Evolutionary conservation across 352 stramenopile genomes (phyloP), one percentile per base, ranked within the genome.

Genomic region (Pythium rhizo-oryzae): DNA sequence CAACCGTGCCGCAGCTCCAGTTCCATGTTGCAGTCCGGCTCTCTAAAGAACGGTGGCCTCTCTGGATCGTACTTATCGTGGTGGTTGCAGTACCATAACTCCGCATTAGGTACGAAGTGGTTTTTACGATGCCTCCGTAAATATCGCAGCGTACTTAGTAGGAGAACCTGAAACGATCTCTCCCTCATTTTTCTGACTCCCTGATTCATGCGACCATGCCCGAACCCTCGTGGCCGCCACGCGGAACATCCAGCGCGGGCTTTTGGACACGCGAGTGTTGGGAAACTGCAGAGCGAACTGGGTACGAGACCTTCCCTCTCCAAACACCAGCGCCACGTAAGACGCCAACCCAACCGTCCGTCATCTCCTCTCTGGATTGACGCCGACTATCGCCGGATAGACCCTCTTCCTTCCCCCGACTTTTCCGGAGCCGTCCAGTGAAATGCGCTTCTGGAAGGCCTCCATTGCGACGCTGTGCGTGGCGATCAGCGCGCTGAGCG

Each of bases 371-470:
- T n/a, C 41, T 16, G 18, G 41, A 7, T n/a, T 6, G 28, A 33
- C 28, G 28, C 2, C 28, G 28, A 21, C 49, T 2, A 54, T 35
- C 49, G 28, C 21, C n/a, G 11, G 11, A 54, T 35, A 37, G 49
- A 19, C 24, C 23, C 15, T 16, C 23, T 24, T 37, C 49, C 41
- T 47, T 15, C 23, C 23, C 9, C 7, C 43, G 11, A 57, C 12
- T 28, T 30, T 16, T 24, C 35, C 51, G 51, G 18, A 41, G 24
- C n/a, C 25, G 19, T 59, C 33, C 30, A 47, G 18, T 3, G 56
- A 49, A 1, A 71, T 71, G 65, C 65, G 56, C 25, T 21, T 51
- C 50, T 62, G 58, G 65, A 64, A 37, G 21, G 35, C 43, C n/a
- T 39, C 44, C 16, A 15, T 63, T 4, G 59, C 53, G 33, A 39